Conservation (phyloP, 495 filamentous ascomycete species). For the Daldinia concentrica region DNA sequence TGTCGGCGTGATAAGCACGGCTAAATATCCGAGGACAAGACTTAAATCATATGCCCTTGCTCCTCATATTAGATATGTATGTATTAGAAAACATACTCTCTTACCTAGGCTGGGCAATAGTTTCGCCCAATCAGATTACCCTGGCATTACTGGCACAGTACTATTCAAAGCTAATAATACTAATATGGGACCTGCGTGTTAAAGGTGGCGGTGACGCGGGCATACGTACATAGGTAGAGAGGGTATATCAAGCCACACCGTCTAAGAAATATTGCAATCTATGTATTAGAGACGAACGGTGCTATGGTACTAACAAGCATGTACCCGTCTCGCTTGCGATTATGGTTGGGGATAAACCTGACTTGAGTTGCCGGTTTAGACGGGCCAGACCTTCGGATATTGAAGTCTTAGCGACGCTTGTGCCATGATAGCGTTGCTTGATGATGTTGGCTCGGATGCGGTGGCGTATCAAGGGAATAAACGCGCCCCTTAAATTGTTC, state of each 20-base stretch:
- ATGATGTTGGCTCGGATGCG: slow-evolving; percentile 23
- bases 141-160: slow-evolving; percentile 6
- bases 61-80: slow-evolving; percentile 3
- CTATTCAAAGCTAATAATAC: slow-evolving; percentile 5
- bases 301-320: slow-evolving; percentile 10
- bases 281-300: slow-evolving; percentile 7
- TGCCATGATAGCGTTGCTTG: slow-evolving; percentile 25
- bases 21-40: slow-evolving; percentile 19
- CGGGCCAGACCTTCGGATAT: slow-evolving; percentile 23
- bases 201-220: slow-evolving; percentile 15
- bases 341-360: slow-evolving; percentile 13
- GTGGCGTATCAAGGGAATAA: slow-evolving; percentile 24
- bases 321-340: slow-evolving; percentile 12
- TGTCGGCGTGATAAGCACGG: slow-evolving; percentile 12
- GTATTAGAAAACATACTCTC: slow-evolving; percentile 2
- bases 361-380: slow-evolving; percentile 10
- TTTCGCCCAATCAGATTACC: slow-evolving; percentile 23
- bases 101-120: slow-evolving; percentile 10
- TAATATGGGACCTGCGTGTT: neutral
- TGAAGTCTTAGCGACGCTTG: slow-evolving; percentile 16
- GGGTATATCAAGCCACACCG: slow-evolving; percentile 36
- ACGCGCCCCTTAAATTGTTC: slow-evolving; percentile 23
- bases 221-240: slow-evolving; percentile 7
- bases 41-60: neutral
- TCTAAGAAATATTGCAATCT: slow-evolving; percentile 1